Percentiles rank a stretch among this genome's conserved stretches.
phyloP scores from a whole-genome alignment of 176 grass and related monocot genomes.

The Zea luxurians region DNA sequence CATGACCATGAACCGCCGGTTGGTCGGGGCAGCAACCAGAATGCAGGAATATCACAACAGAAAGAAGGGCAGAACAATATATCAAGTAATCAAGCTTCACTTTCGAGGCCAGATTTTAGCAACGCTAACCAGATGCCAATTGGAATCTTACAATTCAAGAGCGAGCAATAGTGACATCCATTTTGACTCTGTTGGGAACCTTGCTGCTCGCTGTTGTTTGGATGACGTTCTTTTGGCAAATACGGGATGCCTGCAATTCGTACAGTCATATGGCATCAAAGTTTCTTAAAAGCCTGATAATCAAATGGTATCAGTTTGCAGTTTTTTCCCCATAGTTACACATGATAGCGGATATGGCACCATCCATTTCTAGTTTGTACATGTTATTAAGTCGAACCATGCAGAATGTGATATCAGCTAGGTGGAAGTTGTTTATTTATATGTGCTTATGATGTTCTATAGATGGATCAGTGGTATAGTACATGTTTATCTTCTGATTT shows the following conservation, averaged over 20 bases:
- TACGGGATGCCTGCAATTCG: slow-evolving; percentile 31
- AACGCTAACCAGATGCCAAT: slow-evolving; percentile 36
- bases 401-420: slow-evolving; percentile 29
- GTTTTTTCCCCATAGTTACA: slow-evolving; percentile 42
- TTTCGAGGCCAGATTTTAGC: slow-evolving; percentile 59
- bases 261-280: slow-evolving; percentile 26
- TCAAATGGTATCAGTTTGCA: slow-evolving; percentile 22
- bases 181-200: slow-evolving; percentile 14
- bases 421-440: slow-evolving; percentile 29
- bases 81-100: slow-evolving; percentile 52
- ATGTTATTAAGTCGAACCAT: slow-evolving; percentile 32
- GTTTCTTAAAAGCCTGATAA: slow-evolving; percentile 25
- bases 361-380: slow-evolving; percentile 40
- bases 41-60: slow-evolving; percentile 55
- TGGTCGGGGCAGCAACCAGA: slow-evolving; percentile 59
- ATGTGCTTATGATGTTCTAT: slow-evolving; percentile 27
- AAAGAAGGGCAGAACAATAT: slow-evolving; percentile 50
- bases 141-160: slow-evolving; percentile 74
- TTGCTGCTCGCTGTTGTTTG: slow-evolving; percentile 14
- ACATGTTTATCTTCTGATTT: slow-evolving; percentile 42
- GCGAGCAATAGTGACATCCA: slow-evolving; percentile 50
- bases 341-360: slow-evolving; percentile 30
- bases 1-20: slow-evolving; percentile 90
- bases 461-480: slow-evolving; percentile 29
- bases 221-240: slow-evolving; percentile 39